Conservation (phyloP, 805 yeast species). For the Saccharomyces jurei region DNA sequence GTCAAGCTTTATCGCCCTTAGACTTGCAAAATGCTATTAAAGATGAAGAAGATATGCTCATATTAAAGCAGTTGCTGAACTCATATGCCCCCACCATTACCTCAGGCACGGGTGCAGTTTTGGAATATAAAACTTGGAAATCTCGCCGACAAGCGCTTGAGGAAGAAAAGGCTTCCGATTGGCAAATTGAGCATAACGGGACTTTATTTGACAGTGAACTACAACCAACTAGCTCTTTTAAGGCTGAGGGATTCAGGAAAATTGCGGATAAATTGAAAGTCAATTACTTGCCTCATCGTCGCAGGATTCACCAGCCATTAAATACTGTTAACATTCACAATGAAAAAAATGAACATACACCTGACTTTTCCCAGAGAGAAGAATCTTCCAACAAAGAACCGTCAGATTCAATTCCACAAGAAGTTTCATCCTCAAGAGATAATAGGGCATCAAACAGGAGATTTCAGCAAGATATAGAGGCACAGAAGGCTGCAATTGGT, state of each 20-base stretch:
- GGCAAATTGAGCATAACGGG: slow-evolving; percentile 23
- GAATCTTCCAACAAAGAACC: slow-evolving; percentile 16
- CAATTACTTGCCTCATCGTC: slow-evolving; percentile 76
- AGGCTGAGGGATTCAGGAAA: slow-evolving; percentile 65
- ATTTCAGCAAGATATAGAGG: slow-evolving; percentile 81
- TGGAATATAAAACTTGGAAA: slow-evolving; percentile 23
- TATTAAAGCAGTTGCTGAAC: slow-evolving; percentile 41
- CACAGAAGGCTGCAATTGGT: slow-evolving; percentile 69
- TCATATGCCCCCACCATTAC: not conserved
- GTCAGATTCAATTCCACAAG: slow-evolving; percentile 15
- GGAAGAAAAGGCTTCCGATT: slow-evolving; percentile 5
- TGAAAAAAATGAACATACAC: slow-evolving; percentile 33
- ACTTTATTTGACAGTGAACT: slow-evolving; percentile 25
- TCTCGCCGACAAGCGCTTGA: slow-evolving; percentile 11
- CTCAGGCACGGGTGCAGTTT: not conserved
- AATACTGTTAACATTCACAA: slow-evolving; percentile 60
- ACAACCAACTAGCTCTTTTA: slow-evolving; percentile 43
- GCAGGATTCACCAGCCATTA: slow-evolving; percentile 58
- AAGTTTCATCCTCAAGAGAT: slow-evolving; percentile 65
- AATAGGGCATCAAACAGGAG: slow-evolving; percentile 83
- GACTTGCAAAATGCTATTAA: slow-evolving; percentile 47
- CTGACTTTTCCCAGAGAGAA: slow-evolving; percentile 10
- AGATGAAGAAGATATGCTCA: slow-evolving; percentile 65
- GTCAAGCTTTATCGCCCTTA: slow-evolving; percentile 27
- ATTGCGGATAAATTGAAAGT: slow-evolving; percentile 65